phyloP scores from a whole-genome alignment of 2,329 filamentous ascomycete species.

The Monilinia polystroma region DNA sequence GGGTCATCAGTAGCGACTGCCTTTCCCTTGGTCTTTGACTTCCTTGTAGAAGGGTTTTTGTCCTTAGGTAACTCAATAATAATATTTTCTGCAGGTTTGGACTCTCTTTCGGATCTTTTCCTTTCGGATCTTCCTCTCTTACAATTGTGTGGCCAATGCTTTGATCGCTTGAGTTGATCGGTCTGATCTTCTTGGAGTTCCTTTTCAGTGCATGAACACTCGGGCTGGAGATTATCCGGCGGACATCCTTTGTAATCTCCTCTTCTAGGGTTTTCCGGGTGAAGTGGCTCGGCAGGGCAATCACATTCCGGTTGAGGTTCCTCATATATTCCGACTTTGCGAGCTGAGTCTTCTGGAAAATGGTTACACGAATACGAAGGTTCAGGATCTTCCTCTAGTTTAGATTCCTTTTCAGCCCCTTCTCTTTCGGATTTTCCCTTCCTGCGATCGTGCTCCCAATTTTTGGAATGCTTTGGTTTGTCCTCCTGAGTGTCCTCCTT shows the following conservation, averaged over 20 bases:
- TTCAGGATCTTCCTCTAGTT: background rate
- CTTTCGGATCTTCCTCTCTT: constrained; percentile 3
- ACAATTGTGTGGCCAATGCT: constrained; percentile 13
- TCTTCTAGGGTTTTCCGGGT: background rate
- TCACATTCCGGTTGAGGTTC: background rate
- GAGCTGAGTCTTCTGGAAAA: background rate
- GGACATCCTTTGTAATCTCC: background rate
- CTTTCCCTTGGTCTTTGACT: background rate
- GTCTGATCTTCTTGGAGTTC: background rate
- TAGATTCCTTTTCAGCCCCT: background rate
- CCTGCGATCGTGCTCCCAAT: background rate
- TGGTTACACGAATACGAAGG: background rate
- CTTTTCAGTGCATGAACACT: background rate
- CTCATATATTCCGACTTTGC: background rate
- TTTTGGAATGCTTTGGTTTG: background rate
- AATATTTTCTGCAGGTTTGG: background rate
- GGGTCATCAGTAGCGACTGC: background rate
- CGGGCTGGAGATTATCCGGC: background rate
- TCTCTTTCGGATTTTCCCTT: background rate
- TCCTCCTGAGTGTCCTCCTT: background rate
- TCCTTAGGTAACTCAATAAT: background rate
- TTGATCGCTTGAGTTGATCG: background rate
- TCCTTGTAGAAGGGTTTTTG: background rate
- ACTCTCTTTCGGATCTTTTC: background rate
- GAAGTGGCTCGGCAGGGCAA: background rate